Conservation (phyloP, 306 rosid genomes). For the Acacia confusa region DNA sequence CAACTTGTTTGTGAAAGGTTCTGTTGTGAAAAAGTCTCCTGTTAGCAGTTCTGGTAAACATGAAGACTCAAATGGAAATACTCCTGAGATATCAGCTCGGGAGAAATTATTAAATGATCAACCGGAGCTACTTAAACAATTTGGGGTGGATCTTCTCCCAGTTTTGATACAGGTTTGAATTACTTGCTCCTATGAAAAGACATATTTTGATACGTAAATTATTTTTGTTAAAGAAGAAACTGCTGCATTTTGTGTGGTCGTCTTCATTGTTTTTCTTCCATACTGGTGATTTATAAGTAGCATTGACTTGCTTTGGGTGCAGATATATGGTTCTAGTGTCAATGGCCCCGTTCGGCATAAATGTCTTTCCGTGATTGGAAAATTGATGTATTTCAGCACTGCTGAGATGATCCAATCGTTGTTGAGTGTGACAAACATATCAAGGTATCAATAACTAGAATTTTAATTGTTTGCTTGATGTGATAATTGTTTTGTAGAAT, state of each 20-base stretch:
- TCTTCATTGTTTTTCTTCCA: background rate
- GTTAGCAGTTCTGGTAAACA: slow-evolving; percentile 73
- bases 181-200: slow-evolving; percentile 19
- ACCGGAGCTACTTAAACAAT: slow-evolving; percentile 89
- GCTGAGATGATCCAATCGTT: slow-evolving; percentile 96
- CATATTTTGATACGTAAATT: slow-evolving; percentile 9
- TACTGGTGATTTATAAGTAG: slow-evolving; percentile 14
- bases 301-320: slow-evolving; percentile 33
- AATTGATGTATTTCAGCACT: slow-evolving; percentile 88
- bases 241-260: slow-evolving; percentile 10
- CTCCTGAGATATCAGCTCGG: slow-evolving; percentile 75
- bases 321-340: slow-evolving; percentile 98
- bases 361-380: slow-evolving; percentile 92
- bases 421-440: slow-evolving; percentile 75
- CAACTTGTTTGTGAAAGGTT: slow-evolving; percentile 75
- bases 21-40: slow-evolving; percentile 63
- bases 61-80: slow-evolving; percentile 71
- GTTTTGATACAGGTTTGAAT: slow-evolving; percentile 75
- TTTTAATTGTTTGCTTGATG: slow-evolving; percentile 28
- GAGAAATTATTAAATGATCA: slow-evolving; percentile 90
- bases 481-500: slow-evolving; percentile 1
- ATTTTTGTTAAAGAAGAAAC: background rate
- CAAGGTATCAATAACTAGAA: slow-evolving; percentile 60
- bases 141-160: slow-evolving; percentile 94
- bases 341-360: slow-evolving; percentile 95